A percentile compares a stretch with the other conserved stretches of the same genome.
phyloP scores from a whole-genome alignment of 768 basidiomycete genomes.

The Rhizopogon sp. region DNA sequence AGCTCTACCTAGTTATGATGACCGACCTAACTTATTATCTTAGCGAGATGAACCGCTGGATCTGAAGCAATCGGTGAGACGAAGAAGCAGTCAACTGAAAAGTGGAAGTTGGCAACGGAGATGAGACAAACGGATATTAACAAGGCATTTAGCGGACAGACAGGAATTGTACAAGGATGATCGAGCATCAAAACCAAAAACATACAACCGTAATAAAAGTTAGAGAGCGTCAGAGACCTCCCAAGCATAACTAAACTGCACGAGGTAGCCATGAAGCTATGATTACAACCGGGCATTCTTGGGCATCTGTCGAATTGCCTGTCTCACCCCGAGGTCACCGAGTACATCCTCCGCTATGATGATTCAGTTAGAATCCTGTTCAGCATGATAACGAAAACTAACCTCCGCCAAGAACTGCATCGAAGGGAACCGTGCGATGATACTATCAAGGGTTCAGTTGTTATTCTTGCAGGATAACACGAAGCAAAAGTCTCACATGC shows the following conservation, averaged over 20 bases:
- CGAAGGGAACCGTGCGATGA: constrained; percentile 20
- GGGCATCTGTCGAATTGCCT: constrained; percentile 54
- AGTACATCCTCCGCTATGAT: constrained; percentile 50
- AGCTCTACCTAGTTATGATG: not conserved
- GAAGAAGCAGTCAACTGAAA: not conserved
- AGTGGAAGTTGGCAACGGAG: not conserved
- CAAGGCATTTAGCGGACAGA: not conserved
- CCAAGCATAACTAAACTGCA: not conserved
- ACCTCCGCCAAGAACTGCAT: constrained; percentile 22
- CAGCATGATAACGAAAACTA: not conserved
- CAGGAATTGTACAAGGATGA: too few relatives aligned
- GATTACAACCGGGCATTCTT: constrained; percentile 40
- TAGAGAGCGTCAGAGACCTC: not conserved
- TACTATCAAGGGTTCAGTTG: constrained; percentile 14
- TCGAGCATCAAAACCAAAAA: not conserved
- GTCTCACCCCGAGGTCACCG: constrained; percentile 54
- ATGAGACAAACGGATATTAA: not conserved
- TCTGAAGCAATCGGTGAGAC: not conserved
- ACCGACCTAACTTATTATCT: not conserved
- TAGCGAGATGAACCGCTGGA: not conserved
- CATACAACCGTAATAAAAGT: not conserved
- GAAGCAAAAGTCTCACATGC: constrained; percentile 43
- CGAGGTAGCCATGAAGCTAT: not conserved
- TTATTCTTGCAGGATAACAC: constrained; percentile 11
- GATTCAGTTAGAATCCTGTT: not conserved